phyloP scores from a whole-genome alignment of 1,284 basidiomycete species.

The Ustilago lituana region DNA sequence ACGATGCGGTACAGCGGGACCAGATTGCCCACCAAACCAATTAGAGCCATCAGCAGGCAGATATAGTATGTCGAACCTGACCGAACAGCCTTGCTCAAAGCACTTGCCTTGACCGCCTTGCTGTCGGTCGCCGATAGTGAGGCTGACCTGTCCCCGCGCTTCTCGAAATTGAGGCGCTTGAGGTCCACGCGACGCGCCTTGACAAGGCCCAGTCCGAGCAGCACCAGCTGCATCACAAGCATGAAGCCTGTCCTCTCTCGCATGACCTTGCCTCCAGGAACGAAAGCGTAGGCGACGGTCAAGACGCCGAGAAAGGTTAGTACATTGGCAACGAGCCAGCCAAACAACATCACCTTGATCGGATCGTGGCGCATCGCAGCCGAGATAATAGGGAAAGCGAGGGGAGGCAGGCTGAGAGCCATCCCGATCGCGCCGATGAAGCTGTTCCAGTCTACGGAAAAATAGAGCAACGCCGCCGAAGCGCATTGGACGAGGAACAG shows the following conservation, averaged over 20 bases:
- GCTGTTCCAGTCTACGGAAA: slow-evolving; percentile 75
- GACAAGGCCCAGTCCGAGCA: slow-evolving; percentile 30
- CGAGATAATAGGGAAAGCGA: slow-evolving; percentile 44
- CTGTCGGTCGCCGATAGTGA: background rate
- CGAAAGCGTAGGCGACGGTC: slow-evolving; percentile 93
- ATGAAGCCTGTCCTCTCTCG: slow-evolving; percentile 78
- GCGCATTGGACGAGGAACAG: slow-evolving; percentile 57
- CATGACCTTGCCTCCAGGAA: slow-evolving; percentile 81
- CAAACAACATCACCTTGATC: slow-evolving; percentile 48
- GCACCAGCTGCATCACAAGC: slow-evolving; percentile 30
- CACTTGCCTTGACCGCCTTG: slow-evolving; percentile 16
- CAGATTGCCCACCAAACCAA: slow-evolving; percentile 37
- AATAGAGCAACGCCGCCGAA: slow-evolving; percentile 71
- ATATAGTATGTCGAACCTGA: slow-evolving; percentile 41
- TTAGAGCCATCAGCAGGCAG: slow-evolving; percentile 39
- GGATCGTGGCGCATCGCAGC: slow-evolving; percentile 56
- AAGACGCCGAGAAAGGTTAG: slow-evolving; percentile 69
- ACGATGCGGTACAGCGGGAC: slow-evolving; percentile 70
- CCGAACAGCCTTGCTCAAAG: background rate
- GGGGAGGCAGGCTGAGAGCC: slow-evolving; percentile 72
- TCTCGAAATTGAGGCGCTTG: slow-evolving; percentile 5
- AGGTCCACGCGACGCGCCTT: slow-evolving; percentile 35
- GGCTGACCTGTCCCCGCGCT: background rate
- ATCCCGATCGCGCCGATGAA: slow-evolving; percentile 78
- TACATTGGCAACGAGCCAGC: slow-evolving; percentile 56